Conservation (phyloP, 2,329 filamentous ascomycete species). For the Penicillium oxalicum region DNA sequence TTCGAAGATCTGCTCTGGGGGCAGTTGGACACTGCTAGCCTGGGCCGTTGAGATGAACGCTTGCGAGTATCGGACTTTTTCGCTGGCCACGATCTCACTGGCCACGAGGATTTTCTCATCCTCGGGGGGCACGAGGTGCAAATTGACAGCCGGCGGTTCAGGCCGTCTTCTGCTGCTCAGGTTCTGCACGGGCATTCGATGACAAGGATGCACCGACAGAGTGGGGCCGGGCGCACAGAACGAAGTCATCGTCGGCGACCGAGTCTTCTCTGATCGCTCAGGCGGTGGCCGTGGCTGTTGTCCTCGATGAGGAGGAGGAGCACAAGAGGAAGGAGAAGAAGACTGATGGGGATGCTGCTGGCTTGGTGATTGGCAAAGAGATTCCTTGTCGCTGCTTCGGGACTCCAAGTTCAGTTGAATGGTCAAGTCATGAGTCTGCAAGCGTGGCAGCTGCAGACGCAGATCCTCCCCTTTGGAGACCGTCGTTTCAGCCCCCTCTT, state of each 20-base stretch:
- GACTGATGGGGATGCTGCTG: neutral
- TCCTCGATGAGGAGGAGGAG: too few relatives aligned
- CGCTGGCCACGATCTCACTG: slow-evolving; percentile 14
- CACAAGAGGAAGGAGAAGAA: too few relatives aligned
- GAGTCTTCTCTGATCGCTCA: neutral
- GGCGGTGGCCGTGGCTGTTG: neutral
- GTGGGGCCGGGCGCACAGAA: slow-evolving; percentile 1
- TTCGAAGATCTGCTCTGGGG: slow-evolving; percentile 27
- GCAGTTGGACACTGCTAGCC: slow-evolving; percentile 16
- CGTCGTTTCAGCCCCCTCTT: neutral
- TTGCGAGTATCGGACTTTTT: slow-evolving; percentile 12
- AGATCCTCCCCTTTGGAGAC: slow-evolving; percentile 11
- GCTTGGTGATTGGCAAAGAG: neutral
- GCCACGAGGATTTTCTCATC: slow-evolving; percentile 24
- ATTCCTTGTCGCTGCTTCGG: neutral
- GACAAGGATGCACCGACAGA: neutral
- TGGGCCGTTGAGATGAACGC: slow-evolving; percentile 17
- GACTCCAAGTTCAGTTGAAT: slow-evolving; percentile 7
- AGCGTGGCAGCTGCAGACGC: slow-evolving; percentile 17
- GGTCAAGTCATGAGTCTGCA: slow-evolving; percentile 14
- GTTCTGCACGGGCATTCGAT: neutral
- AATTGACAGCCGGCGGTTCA: neutral
- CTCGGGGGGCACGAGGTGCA: slow-evolving; percentile 2
- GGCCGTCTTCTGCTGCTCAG: neutral
- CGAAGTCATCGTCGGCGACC: neutral